Percentiles rank a stretch among this genome's conserved stretches.
These are phyloP conservation scores for Rubia tinctorum DNA, from an alignment of 305 asterid genomes.

Conservation along the genomic window DNA sequence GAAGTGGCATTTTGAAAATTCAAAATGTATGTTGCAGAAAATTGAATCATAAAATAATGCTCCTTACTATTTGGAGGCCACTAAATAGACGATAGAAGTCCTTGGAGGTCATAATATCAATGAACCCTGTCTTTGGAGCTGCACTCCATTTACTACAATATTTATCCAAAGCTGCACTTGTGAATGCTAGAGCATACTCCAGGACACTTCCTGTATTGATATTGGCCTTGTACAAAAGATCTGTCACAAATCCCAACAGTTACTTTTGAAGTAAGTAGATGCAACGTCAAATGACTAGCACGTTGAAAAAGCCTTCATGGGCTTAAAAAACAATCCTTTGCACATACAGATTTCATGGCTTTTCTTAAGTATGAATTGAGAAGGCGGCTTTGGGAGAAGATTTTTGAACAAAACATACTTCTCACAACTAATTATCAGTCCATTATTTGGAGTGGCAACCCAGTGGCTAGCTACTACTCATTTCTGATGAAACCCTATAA, in stretches of 20 bases:
- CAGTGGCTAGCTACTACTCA: no score
- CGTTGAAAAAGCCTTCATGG: no score
- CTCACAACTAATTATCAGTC: no score
- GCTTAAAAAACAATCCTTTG: neutral
- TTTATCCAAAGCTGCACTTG: constrained; percentile 95
- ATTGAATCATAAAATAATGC: neutral
- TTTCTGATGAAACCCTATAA: no score
- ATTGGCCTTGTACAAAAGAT: constrained; percentile 88
- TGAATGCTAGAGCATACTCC: constrained; percentile 95
- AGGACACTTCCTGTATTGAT: constrained; percentile 94
- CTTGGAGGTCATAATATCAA: constrained; percentile 94
- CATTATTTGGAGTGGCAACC: no score
- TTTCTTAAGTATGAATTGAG: no score
- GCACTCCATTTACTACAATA: constrained; percentile 96
- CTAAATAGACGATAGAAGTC: constrained; percentile 94
- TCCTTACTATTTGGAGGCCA: constrained; percentile 85
- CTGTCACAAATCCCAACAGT: constrained; percentile 35
- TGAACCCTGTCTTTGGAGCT: constrained; percentile 88
- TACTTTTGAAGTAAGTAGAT: neutral
- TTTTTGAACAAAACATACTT: no score
- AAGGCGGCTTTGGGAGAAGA: no score
- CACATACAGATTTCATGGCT: neutral
- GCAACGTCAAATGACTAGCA: no score
- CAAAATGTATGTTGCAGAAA: neutral
- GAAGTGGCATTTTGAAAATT: neutral